These are phyloP conservation scores for Suillus lakei DNA, from an alignment of 768 basidiomycete species.

Conservation along the genomic window DNA sequence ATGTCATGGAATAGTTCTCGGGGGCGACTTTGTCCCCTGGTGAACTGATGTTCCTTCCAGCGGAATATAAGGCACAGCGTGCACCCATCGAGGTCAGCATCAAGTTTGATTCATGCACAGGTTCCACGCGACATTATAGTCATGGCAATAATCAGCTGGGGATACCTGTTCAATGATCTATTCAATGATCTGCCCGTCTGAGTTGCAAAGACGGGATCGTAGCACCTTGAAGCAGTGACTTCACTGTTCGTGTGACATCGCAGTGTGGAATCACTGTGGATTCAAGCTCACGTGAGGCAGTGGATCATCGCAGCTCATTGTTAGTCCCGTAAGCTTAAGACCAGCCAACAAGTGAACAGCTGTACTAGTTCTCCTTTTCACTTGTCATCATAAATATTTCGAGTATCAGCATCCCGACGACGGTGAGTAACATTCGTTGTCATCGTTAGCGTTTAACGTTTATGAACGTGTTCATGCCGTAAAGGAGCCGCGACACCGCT, in stretches of 20 bases:
- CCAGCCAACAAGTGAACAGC: not conserved
- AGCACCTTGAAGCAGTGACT: too few species aligned
- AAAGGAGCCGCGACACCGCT: conserved; percentile 6
- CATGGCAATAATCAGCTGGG: not conserved
- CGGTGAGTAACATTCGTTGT: not conserved
- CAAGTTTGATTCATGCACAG: not conserved
- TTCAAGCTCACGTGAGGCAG: not conserved
- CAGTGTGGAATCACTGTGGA: not conserved
- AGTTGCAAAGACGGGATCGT: not conserved
- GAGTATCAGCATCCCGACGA: not conserved
- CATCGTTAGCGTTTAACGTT: not conserved
- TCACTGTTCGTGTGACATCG: too few species aligned
- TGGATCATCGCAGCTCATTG: not conserved
- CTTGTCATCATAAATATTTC: not conserved
- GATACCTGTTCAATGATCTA: not conserved
- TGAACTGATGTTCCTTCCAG: not conserved
- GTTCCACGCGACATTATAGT: not conserved
- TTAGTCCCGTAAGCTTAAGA: not conserved
- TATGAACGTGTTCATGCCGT: not conserved
- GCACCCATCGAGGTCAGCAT: not conserved
- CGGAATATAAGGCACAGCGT: not conserved
- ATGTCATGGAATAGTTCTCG: not conserved
- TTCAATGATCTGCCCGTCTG: not conserved
- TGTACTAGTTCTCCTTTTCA: not conserved
- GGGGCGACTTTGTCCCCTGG: not conserved